Evolutionary conservation across 2,329 filamentous ascomycete genomes (phyloP), one percentile per base, ranked within the genome.

Genomic region (Pseudogymnoascus verrucosus): DNA sequence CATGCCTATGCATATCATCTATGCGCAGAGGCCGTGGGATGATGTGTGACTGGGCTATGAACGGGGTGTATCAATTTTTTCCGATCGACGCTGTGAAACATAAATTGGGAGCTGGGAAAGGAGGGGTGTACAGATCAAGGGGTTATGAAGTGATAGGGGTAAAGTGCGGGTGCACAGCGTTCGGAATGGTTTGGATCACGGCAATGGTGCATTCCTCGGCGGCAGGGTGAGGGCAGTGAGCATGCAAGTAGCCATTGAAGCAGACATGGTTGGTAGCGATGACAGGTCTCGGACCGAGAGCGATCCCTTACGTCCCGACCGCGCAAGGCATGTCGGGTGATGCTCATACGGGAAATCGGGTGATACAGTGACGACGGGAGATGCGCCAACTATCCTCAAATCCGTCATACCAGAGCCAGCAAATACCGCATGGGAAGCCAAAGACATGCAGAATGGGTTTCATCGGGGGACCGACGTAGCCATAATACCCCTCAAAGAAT

Each of bases 1-100:
- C 31, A 60, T 65, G 31, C 47, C 64, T 21, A 61, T 65, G 31
- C 51, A 64, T 37, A 61, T 64, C 8, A 26, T 65, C 12, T 65
- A 65, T 51, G 64, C 62, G 21, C 64, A 65, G 62, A 60, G 28
- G 54, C 64, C 64, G 34, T 63, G 36, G 34, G 61, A 64, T 62
- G 36, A 47, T 40, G 51, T 57, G 5, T 57, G 51, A 57, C n/a
- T 31, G 1, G 14, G n/a, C 26, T 54, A 54, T 7, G 31, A 26
- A 6, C 11, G 19, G 4, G 34, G 12, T n/a, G 16, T 34, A 21
- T 34, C 2, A 34, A 34, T 57, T 16, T 19, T 21, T 28, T 5
- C n/a, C 26, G 16, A 34, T 57, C 10, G 51, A 21, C 28, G 16
- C 28, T 34, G 51, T 57, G 51, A 19, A 57, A 57, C 51, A 21